phyloP scores from a whole-genome alignment of 2,329 filamentous ascomycete genomes.

The Colletotrichum simmondsii region DNA sequence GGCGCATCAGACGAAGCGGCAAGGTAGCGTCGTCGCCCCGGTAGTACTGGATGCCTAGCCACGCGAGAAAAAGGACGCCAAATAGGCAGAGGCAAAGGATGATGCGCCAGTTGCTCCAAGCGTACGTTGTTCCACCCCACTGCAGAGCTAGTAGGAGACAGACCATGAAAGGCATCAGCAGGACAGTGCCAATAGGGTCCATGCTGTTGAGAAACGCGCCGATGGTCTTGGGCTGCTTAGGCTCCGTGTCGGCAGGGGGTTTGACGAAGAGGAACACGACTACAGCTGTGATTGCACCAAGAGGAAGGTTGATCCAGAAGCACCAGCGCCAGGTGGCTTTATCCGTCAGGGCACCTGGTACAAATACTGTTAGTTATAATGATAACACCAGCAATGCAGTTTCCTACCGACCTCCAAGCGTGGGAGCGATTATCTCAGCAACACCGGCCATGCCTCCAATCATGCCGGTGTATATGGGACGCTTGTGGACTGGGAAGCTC shows the following conservation, averaged over 20 bases:
- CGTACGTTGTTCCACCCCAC: slow-evolving; percentile 63
- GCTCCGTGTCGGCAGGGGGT: slow-evolving; percentile 52
- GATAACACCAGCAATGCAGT: too few species aligned
- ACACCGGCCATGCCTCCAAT: slow-evolving; percentile 51
- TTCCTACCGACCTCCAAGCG: too few species aligned
- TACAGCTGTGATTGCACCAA: neutral
- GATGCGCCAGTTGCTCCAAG: slow-evolving; percentile 60
- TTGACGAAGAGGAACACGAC: neutral
- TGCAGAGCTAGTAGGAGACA: slow-evolving; percentile 66
- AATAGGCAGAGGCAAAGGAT: slow-evolving; percentile 41
- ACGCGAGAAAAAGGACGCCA: too few species aligned
- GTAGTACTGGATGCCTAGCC: too few species aligned
- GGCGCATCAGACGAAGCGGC: too few species aligned
- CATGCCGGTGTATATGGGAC: too few species aligned
- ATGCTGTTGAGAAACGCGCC: slow-evolving; percentile 45
- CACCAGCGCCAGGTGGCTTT: slow-evolving; percentile 49
- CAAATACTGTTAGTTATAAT: too few species aligned
- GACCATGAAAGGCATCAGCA: slow-evolving; percentile 63
- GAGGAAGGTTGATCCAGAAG: slow-evolving; percentile 50
- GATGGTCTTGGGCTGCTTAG: slow-evolving; percentile 42
- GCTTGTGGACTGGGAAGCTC: too few species aligned
- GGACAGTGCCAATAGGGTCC: slow-evolving; percentile 61
- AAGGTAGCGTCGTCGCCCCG: too few species aligned
- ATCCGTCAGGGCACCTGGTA: slow-evolving; percentile 44
- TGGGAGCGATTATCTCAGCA: slow-evolving; percentile 37